phyloP scores from a whole-genome alignment of 2,329 filamentous ascomycete genomes.

The Zasmidium citrigriseum region DNA sequence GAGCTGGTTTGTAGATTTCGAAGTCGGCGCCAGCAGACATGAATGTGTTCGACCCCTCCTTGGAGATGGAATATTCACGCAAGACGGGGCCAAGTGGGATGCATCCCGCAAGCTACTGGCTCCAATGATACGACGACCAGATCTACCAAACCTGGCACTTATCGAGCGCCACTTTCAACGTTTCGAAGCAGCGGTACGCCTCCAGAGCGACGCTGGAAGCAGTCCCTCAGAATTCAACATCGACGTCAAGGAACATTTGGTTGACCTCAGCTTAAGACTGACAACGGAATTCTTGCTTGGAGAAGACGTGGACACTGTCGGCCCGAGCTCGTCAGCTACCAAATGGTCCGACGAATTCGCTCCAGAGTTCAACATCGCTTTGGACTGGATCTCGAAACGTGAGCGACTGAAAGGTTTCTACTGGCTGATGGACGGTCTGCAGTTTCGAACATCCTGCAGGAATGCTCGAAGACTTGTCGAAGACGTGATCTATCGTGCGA shows the following conservation, averaged over 20 bases:
- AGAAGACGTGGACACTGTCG: neutral
- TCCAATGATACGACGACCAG: constrained; percentile 8
- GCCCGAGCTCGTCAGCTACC: neutral
- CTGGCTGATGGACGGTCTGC: constrained; percentile 9
- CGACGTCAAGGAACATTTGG: constrained; percentile 5
- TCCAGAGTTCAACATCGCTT: constrained; percentile 8
- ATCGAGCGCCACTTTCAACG: constrained; percentile 10
- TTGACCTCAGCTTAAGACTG: constrained; percentile 7
- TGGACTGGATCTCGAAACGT: constrained; percentile 4
- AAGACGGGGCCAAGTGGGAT: constrained; percentile 11
- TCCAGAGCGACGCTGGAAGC: too few species aligned
- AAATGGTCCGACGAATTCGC: neutral
- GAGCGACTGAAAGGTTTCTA: constrained; percentile 8
- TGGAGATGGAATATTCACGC: constrained; percentile 14
- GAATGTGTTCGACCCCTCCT: constrained; percentile 6
- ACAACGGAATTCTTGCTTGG: constrained; percentile 11
- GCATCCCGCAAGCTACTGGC: constrained; percentile 8
- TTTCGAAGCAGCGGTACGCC: neutral
- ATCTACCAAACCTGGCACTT: constrained; percentile 7
- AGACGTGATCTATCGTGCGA: neutral
- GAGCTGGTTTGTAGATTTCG: constrained; percentile 7
- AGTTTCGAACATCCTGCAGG: neutral
- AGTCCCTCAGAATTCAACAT: neutral
- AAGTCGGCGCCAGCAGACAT: constrained; percentile 4
- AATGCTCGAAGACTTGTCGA: constrained; percentile 4